phyloP scores from a whole-genome alignment of 2,329 filamentous ascomycete species.

The Neodidymelliopsis sp. region DNA sequence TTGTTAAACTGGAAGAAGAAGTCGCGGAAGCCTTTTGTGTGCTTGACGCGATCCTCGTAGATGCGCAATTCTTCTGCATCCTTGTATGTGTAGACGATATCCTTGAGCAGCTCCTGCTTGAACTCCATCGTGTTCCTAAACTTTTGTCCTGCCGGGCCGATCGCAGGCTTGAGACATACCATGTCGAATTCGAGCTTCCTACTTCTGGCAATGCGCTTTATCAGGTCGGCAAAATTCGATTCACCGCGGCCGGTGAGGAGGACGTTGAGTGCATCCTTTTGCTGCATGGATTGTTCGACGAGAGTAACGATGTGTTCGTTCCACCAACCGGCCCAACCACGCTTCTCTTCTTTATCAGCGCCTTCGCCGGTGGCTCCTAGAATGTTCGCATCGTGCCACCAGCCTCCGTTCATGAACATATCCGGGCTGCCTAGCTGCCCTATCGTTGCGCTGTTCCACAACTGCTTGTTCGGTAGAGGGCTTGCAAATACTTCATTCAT shows the following conservation, averaged over 20 bases:
- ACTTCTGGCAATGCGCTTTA: conserved; percentile 80
- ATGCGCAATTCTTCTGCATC: conserved; percentile 79
- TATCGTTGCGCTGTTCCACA: conserved; percentile 84
- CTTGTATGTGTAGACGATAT: conserved; percentile 85
- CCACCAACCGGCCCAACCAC: conserved; percentile 94
- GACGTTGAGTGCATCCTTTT: conserved; percentile 84
- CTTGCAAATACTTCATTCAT: conserved; percentile 78
- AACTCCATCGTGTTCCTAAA: conserved; percentile 88
- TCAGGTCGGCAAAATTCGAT: conserved; percentile 75
- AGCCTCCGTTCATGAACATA: conserved; percentile 81
- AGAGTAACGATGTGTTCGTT: conserved; percentile 87
- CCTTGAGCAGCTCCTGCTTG: conserved; percentile 84
- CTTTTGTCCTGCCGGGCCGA: conserved; percentile 78
- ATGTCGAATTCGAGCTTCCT: conserved; percentile 88
- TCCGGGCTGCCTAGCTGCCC: conserved; percentile 79
- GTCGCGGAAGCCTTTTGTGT: conserved; percentile 81
- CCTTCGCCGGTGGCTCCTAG: conserved; percentile 87
- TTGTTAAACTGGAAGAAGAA: conserved; percentile 83
- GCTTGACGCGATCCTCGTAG: conserved; percentile 69
- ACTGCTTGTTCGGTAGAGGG: conserved; percentile 83
- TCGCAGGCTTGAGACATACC: conserved; percentile 83
- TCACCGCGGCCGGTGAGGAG: conserved; percentile 88
- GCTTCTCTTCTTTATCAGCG: conserved; percentile 78
- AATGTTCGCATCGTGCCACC: conserved; percentile 95
- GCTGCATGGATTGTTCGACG: conserved; percentile 79